Conservation (phyloP, 495 filamentous ascomycete species). For the Xylaria telfairii region DNA sequence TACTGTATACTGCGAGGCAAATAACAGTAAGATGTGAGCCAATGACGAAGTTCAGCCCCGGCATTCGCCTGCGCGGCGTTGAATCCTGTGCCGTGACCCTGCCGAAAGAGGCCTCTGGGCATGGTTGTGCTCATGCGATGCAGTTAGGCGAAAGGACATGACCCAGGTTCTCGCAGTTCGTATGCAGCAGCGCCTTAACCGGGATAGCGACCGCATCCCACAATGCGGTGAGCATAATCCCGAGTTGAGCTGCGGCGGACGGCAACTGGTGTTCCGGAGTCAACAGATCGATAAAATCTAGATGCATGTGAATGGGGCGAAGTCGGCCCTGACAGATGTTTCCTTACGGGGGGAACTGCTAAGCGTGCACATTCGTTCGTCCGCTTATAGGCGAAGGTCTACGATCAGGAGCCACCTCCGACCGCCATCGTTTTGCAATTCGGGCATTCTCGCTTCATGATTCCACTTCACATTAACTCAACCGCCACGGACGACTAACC, state of each 20-base stretch:
- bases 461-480: neutral
- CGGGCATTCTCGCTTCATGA: neutral
- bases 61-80: slow-evolving; percentile 64
- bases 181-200: slow-evolving; percentile 57
- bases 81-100: slow-evolving; percentile 64
- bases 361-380: slow-evolving; percentile 54
- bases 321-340: slow-evolving; percentile 2
- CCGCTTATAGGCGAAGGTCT: slow-evolving; percentile 6
- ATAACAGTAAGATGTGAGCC: slow-evolving; percentile 68
- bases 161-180: slow-evolving; percentile 70
- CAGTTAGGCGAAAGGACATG: slow-evolving; percentile 84
- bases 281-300: slow-evolving; percentile 57
- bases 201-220: slow-evolving; percentile 65
- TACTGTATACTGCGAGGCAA: slow-evolving; percentile 60
- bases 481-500: neutral
- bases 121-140: slow-evolving; percentile 65
- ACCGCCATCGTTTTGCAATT: slow-evolving; percentile 6
- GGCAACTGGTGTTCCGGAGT: slow-evolving; percentile 69
- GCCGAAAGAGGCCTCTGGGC: slow-evolving; percentile 65
- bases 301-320: slow-evolving; percentile 75
- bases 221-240: slow-evolving; percentile 61
- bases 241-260: slow-evolving; percentile 67
- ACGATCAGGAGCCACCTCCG: slow-evolving; percentile 13
- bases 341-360: slow-evolving; percentile 30
- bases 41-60: slow-evolving; percentile 65